Base-by-base conservation (phyloP, 2,329 filamentous ascomycete species). In the Aspergillus melleus region DNA sequence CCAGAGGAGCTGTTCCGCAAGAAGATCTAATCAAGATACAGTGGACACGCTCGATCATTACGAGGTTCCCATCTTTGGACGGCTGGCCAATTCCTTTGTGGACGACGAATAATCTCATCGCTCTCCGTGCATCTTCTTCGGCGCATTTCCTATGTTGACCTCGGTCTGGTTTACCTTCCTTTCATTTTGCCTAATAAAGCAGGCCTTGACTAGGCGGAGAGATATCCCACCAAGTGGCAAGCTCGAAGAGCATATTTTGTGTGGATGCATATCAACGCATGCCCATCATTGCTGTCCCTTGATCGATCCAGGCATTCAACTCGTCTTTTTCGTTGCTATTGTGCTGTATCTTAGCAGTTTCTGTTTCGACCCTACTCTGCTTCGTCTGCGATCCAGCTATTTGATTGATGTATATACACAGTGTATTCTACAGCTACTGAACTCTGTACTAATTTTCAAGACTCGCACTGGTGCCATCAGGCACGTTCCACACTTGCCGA, bases 41-140 rank as follows among this genome's bases (percentile, higher is more conserved):
- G 86, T 87, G 54, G 86, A 88, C 63, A 87, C 83, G 1, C 78
- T 88, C 54, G 79, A 83, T 58, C 80, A 94, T 73, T 96, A 88
- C 63, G 93, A 98, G 76, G 84, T 97, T 2, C 94, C 94, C 0
- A 87, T 96, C 70, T 89, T 98, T 70, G 95, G 95, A 4, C 83
- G 83, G 47, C 80, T 97, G 67, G 95, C 95, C 49, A 96, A 89
- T 76, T 90, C 90, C 26, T 94, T 97, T 72, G 83, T 98, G 59
- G 94, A 97, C 70, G 91, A 96, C 72, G 95, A 97, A 75, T 89
- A 62, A 50, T 30, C 22, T 29, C 22, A 24, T 12, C 24, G 36
- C 22, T 52, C 20, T 49, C n/a, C 49, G 47, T 30, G 30, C 42
- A 32, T 49, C 22, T 16, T 57, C 29, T n/a, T 36, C 29, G 29